Evolutionary conservation across 78 protist species (phyloP).

Genomic region (Emiliania huxleyi): DNA sequence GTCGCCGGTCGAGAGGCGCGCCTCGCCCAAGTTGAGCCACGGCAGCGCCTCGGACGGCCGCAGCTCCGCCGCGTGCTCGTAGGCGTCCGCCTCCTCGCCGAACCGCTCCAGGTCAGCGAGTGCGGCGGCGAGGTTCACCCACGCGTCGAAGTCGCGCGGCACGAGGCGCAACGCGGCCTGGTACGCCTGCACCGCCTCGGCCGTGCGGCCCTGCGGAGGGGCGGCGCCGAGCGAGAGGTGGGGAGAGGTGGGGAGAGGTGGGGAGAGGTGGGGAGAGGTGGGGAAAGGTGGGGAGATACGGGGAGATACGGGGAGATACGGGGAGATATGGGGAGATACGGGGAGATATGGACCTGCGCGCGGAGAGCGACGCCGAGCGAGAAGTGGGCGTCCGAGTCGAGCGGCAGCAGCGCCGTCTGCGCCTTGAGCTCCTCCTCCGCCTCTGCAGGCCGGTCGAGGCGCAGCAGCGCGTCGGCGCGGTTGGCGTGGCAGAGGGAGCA

Average conservation of each 20-base stretch:
- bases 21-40: neutral
- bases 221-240: too few species aligned
- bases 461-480: neutral
- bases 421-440: neutral
- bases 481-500: neutral
- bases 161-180: neutral
- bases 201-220: neutral
- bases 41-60: neutral
- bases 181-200: neutral
- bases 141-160: neutral
- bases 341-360: too few species aligned
- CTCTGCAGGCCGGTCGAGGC: neutral
- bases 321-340: too few species aligned
- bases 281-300: too few species aligned
- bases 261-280: too few species aligned
- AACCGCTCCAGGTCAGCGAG: neutral
- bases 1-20: neutral
- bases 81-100: neutral
- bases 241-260: too few species aligned
- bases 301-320: too few species aligned
- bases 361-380: conserved; percentile 4
- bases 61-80: neutral
- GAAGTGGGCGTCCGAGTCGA: neutral
- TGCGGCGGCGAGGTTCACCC: neutral
- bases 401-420: neutral